Evolutionary conservation across 176 grass and related monocot species (phyloP).

Genomic region (Dactylis glomerata): DNA sequence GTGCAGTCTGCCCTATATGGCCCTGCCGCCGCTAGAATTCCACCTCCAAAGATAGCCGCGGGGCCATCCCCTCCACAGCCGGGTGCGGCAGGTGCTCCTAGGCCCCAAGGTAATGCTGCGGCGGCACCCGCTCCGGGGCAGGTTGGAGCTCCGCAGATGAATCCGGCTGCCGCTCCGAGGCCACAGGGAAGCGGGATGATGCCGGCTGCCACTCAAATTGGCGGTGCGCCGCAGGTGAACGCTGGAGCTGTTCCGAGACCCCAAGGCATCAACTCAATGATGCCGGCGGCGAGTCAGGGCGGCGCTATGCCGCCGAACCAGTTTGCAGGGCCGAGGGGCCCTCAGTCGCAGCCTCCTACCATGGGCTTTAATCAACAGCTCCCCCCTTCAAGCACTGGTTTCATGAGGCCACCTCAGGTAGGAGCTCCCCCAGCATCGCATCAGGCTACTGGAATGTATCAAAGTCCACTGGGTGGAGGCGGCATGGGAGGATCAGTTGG

Average conservation of each 20-base stretch:
- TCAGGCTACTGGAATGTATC: conserved; percentile 48
- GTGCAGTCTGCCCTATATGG: conserved; percentile 88
- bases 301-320: conserved; percentile 49
- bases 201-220: conserved; percentile 41
- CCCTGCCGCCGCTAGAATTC: conserved; percentile 86
- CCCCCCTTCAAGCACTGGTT: conserved; percentile 44
- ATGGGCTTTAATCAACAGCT: conserved; percentile 65
- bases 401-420: conserved; percentile 61
- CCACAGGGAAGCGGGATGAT: conserved; percentile 38
- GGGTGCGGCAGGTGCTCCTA: conserved; percentile 34
- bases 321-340: conserved; percentile 47
- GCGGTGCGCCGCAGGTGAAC: conserved; percentile 24
- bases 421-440: conserved; percentile 40
- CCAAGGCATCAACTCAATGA: conserved; percentile 42
- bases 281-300: conserved; percentile 53
- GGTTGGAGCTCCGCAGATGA: conserved; percentile 33
- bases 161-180: conserved; percentile 28
- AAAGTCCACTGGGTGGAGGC: conserved; percentile 44
- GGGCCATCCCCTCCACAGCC: conserved; percentile 40
- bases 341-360: conserved; percentile 49
- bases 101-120: conserved; percentile 38
- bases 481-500: conserved; percentile 52
- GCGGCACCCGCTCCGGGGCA: conserved; percentile 30
- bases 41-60: conserved; percentile 70
- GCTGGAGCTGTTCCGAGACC: conserved; percentile 38